These are phyloP conservation scores for Stagonosporopsis cucurbitacearum DNA, from an alignment of 2,329 filamentous ascomycete genomes.

Conservation along the genomic window DNA sequence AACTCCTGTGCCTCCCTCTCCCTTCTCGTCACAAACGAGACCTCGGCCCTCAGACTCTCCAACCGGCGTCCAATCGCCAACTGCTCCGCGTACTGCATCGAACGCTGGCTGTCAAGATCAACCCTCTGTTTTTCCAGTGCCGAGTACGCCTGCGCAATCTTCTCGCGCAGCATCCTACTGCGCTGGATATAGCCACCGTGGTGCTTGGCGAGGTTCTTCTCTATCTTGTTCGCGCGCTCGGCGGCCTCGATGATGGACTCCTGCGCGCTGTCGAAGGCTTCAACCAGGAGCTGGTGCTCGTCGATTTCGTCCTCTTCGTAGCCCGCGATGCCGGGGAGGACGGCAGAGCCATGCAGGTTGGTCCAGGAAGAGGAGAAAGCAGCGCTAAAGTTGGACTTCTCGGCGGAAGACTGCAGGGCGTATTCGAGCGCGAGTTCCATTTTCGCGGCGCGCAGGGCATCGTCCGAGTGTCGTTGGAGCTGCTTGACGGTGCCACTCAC, in stretches of 20 bases:
- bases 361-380: conserved; percentile 57
- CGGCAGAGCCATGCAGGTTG: conserved; percentile 53
- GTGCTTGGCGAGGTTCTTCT: conserved; percentile 89
- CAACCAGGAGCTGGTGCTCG: conserved; percentile 68
- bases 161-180: conserved; percentile 78
- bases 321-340: conserved; percentile 79
- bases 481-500: conserved; percentile 67
- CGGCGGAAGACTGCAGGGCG: conserved; percentile 58
- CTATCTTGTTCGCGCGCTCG: conserved; percentile 81
- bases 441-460: conserved; percentile 74
- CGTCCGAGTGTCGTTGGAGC: conserved; percentile 72
- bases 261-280: conserved; percentile 78
- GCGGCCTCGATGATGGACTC: conserved; percentile 75
- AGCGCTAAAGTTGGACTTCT: conserved; percentile 53
- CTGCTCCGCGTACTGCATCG: conserved; percentile 79
- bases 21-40: conserved; percentile 76
- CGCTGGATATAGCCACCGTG: conserved; percentile 91
- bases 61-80: conserved; percentile 75
- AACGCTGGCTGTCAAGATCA: conserved; percentile 76
- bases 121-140: conserved; percentile 75
- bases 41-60: conserved; percentile 80
- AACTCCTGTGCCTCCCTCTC: conserved; percentile 91
- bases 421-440: conserved; percentile 77
- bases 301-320: conserved; percentile 80
- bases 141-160: conserved; percentile 76